Base-by-base conservation (phyloP, 2,329 filamentous ascomycete genomes). In the Cladosporium sp. region DNA sequence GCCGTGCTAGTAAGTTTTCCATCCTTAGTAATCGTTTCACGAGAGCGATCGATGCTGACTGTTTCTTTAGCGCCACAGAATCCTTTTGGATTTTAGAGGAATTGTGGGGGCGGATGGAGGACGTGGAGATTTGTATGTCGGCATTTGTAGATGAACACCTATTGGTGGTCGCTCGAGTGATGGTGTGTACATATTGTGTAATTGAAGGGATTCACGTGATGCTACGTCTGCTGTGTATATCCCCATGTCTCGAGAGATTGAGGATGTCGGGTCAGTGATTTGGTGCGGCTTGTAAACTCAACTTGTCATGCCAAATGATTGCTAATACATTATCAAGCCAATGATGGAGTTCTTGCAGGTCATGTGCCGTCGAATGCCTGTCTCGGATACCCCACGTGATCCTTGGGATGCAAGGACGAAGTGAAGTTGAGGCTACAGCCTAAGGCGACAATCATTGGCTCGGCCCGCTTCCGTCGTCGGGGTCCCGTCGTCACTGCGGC, bases 1-100 rank as follows among this genome's bases (percentile, higher is more conserved):
- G 87, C 49, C 88, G 95, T 82, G 93, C 93, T 66, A 98, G 92
- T 97, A 85, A 86, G 92, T 91, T 43, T 54, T 44, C 43, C 31
- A 28, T 52, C 31, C 9, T 31, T 54, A 34, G 7, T 5, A 43
- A 41, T 40, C 32, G 43, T 18, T 22, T 13, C 58, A 58, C 46
- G 59, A 46, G 22, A 28, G 22, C 22, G 22, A 5, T 28, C 7
- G 22, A 43, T 55, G 45, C 58, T 62, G 48, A 64, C 58, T 18
- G 45, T 43, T 45, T 35, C 14, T 40, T 42, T 60, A 86, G 83
- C 84, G 54, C 82, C 84, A 46, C 77, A 83, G 63, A 87, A 87
- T 66, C 84, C 84, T 2, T 87, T 87, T 68, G 84, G 84, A 38
- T 87, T 86, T 61, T 86, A 58, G 57, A 46, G 35, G 35, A 14